Percentiles rank a stretch among this genome's conserved stretches.
Evolutionary conservation across 768 basidiomycete species (phyloP).

Genomic region (Heimioporus sp.): DNA sequence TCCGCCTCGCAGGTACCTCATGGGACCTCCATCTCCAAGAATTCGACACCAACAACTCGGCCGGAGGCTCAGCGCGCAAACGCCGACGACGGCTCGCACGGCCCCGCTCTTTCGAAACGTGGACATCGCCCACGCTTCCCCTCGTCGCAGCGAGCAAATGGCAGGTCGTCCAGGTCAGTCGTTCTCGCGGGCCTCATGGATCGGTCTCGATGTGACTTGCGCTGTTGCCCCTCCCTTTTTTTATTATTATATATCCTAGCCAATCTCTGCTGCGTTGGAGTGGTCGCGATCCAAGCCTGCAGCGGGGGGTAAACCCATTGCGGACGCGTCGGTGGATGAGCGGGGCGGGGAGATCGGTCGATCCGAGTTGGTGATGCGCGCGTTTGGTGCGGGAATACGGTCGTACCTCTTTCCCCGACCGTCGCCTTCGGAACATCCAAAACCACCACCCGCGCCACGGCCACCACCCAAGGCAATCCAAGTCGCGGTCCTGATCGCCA

Average conservation of each 20-base stretch:
- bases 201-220: no score
- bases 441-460: constrained; percentile 9
- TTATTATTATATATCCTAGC: no score
- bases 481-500: constrained; percentile 45
- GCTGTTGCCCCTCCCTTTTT: neutral
- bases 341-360: neutral
- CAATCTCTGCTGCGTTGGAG: constrained; percentile 19
- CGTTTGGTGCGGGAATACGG: constrained; percentile 2
- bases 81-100: constrained; percentile 15
- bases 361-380: neutral
- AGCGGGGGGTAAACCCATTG: neutral
- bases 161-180: constrained; percentile 25
- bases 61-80: constrained; percentile 7
- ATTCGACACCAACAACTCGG: constrained; percentile 2
- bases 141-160: neutral
- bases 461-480: constrained; percentile 29
- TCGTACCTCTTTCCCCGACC: constrained; percentile 6
- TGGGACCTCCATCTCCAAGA: constrained; percentile 22
- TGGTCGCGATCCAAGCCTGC: constrained; percentile 13
- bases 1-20: constrained; percentile 14
- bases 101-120: constrained; percentile 19
- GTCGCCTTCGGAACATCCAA: constrained; percentile 1
- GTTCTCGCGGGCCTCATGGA: no score
- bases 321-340: neutral
- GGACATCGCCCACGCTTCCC: constrained; percentile 8